Percentiles rank a stretch among this genome's conserved stretches.
phyloP scores from a whole-genome alignment of 805 yeast genomes.

The Lachancea sp. region DNA sequence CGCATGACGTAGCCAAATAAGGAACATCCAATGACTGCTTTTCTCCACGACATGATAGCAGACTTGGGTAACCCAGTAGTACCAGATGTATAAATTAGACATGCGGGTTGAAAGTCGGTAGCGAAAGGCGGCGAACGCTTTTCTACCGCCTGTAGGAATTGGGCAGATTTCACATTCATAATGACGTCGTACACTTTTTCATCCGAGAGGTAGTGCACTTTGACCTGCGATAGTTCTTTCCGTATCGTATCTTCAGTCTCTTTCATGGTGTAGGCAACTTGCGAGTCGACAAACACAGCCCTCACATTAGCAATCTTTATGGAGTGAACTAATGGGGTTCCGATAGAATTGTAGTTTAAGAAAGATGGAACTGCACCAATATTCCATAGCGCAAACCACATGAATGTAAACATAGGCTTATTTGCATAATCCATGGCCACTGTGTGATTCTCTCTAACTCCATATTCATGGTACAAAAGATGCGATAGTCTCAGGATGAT shows the following conservation, averaged over 20 bases:
- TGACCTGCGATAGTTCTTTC: conserved; percentile 34
- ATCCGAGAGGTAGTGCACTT: conserved; percentile 49
- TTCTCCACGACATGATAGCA: conserved; percentile 89
- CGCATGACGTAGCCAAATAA: conserved; percentile 66
- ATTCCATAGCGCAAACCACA: conserved; percentile 87
- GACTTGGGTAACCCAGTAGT: conserved; percentile 94
- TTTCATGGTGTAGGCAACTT: conserved; percentile 46
- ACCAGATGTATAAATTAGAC: conserved; percentile 84
- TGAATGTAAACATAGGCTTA: conserved; percentile 70
- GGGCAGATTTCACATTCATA: conserved; percentile 37
- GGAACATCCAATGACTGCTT: conserved; percentile 62
- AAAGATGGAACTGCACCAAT: conserved; percentile 87
- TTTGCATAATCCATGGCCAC: conserved; percentile 75
- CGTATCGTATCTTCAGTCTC: conserved; percentile 43
- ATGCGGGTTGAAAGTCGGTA: conserved; percentile 55
- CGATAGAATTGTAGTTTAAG: conserved; percentile 71
- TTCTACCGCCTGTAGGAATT: conserved; percentile 48
- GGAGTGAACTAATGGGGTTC: conserved; percentile 73
- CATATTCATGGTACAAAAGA: conserved; percentile 55
- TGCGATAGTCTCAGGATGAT: conserved; percentile 60
- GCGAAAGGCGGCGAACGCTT: conserved; percentile 51
- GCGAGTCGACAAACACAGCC: conserved; percentile 70
- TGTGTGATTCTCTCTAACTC: conserved; percentile 57
- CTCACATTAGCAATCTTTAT: conserved; percentile 58
- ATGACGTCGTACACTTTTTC: conserved; percentile 38